Evolutionary conservation across 2,329 filamentous ascomycete genomes (phyloP).

Genomic region (Fonsecaea monophora): DNA sequence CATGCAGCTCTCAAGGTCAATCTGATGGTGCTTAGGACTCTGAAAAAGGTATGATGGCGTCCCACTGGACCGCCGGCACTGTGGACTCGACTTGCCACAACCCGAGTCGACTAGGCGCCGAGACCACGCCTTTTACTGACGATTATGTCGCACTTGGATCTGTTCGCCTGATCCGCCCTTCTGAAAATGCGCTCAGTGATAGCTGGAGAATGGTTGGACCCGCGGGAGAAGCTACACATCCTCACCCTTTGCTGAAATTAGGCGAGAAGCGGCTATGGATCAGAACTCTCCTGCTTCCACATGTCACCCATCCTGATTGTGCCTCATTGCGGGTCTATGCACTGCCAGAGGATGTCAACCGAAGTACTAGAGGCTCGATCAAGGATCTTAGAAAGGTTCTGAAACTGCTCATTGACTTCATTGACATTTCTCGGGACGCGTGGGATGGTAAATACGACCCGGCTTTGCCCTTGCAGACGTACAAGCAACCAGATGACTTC

Average conservation of each 20-base stretch:
- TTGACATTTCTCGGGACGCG: conserved; percentile 49
- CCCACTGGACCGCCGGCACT: not conserved
- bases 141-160: conserved; percentile 38
- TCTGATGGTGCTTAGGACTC: not conserved
- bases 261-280: conserved; percentile 50
- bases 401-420: conserved; percentile 48
- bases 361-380: conserved; percentile 46
- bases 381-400: conserved; percentile 46
- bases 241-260: conserved; percentile 25
- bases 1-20: not conserved
- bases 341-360: conserved; percentile 50
- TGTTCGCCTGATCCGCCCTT: conserved; percentile 30
- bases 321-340: conserved; percentile 48
- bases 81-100: not conserved
- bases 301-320: conserved; percentile 30
- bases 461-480: conserved; percentile 28
- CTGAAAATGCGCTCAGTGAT: conserved; percentile 1
- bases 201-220: conserved; percentile 33
- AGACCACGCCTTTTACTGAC: conserved; percentile 11
- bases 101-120: not conserved
- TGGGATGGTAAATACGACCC: conserved; percentile 47
- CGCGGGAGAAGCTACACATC: conserved; percentile 20
- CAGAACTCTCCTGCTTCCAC: conserved; percentile 39
- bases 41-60: not conserved
- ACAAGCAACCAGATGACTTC: conserved; percentile 26